Evolutionary conservation across 768 basidiomycete species (phyloP), one percentile per base, ranked within the genome.

Genomic region (Calocera cornea): DNA sequence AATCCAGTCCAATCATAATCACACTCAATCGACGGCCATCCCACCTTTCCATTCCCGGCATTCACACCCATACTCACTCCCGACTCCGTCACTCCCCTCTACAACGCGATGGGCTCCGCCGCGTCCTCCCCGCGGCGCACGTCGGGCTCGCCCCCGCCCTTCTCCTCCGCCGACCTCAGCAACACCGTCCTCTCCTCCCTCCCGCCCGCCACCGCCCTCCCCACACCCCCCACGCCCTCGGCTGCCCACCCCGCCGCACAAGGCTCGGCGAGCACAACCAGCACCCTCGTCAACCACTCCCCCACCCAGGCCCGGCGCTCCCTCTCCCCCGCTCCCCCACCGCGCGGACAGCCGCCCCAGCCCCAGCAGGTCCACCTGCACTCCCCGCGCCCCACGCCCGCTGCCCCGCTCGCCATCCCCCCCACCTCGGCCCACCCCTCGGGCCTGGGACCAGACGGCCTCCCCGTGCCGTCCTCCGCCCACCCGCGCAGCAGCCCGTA

Each of bases 401-500:
- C 72, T 68, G 81, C 80, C 1, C 76, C 77, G 38, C 80, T 81
- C 41, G 80, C 83, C 0, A 67, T 73, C n/a, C 76, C 77, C 22
- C 75, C 76, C 24, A 50, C 66, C 17, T 12, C 66, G 19, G 54
- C 41, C 77, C 72, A 41, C 80, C 77, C 85, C 22, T 60, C 54
- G 14, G 54, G 54, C 7, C 31, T 60, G 31, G 54, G 54, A 29
- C 54, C 54, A 60, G 54, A 60, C 54, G 54, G 54, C 7, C 31
- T 60, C 24, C 54, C 54, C 14, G 22, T 60, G 5, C 2, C 54
- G 7, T 27, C 24, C 19, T 38, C 14, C 31, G 27, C 54, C 16
- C 31, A 60, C 54, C 31, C 54, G 14, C 14, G 27, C 54, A 31
- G n/a, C n/a, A n/a, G n/a, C n/a, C n/a, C 27, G 14, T 33, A 5